Percentiles rank a stretch among this genome's conserved stretches.
Evolutionary conservation across 2,329 filamentous ascomycete species (phyloP).

Genomic region (Colletotrichum echinochloae): DNA sequence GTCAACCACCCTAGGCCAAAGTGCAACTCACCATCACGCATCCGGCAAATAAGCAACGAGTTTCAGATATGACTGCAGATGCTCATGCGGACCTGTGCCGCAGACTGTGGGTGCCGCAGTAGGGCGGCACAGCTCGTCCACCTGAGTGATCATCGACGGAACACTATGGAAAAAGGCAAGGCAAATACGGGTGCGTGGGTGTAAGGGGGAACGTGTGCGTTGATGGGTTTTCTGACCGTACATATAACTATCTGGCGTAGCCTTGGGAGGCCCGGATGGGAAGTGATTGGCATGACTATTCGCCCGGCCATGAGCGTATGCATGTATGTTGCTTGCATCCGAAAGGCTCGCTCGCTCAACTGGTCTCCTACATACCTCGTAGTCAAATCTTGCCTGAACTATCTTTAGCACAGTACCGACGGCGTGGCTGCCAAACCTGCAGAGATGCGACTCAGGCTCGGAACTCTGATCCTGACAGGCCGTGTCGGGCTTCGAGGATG

Average conservation of each 20-base stretch:
- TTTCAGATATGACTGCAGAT: not conserved
- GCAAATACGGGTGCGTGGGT: not conserved
- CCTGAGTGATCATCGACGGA: not conserved
- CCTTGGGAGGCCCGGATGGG: no score
- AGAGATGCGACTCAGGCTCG: not conserved
- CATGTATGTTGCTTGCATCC: not conserved
- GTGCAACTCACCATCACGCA: not conserved
- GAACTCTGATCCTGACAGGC: not conserved
- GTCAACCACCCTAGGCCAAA: not conserved
- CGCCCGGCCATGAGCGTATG: not conserved
- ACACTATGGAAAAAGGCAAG: not conserved
- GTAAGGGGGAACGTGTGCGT: not conserved
- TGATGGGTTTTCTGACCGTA: not conserved
- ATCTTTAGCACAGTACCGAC: not conserved
- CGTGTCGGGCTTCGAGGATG: not conserved
- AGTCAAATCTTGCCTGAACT: not conserved
- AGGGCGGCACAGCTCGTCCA: conserved; percentile 9
- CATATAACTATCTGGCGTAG: not conserved
- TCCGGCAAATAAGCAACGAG: not conserved
- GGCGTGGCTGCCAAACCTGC: not conserved
- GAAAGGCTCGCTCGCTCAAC: not conserved
- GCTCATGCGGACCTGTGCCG: conserved; percentile 4
- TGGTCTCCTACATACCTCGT: not conserved
- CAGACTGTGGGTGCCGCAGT: not conserved
- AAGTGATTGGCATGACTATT: not conserved